These are phyloP conservation scores for Aspergillus terreus DNA, from an alignment of 2,329 filamentous ascomycete genomes.

Conservation along the genomic window DNA sequence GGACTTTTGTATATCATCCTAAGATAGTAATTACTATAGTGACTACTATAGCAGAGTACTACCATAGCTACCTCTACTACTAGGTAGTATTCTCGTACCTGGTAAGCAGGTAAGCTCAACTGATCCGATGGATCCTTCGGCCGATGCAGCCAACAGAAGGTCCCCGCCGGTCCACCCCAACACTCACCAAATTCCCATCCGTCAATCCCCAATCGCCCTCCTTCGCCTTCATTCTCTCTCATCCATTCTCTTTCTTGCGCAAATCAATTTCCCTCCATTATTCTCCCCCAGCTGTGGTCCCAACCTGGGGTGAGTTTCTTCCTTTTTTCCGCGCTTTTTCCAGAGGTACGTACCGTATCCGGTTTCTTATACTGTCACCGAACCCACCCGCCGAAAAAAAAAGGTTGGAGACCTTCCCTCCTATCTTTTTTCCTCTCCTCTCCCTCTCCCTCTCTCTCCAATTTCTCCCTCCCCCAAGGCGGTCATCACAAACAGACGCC, in stretches of 20 bases:
- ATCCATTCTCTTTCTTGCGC: conserved; percentile 2
- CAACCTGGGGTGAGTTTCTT: conserved; percentile 2
- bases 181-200: conserved; percentile 1
- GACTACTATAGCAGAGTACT: too few relatives aligned
- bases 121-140: neutral
- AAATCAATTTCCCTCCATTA: neutral
- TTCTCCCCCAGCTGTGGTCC: neutral
- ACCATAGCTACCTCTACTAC: too few relatives aligned
- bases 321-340: neutral
- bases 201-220: conserved; percentile 6
- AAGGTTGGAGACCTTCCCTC: neutral
- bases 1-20: too few relatives aligned
- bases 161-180: neutral
- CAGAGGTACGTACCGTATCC: neutral
- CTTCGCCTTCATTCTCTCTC: conserved; percentile 7
- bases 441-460: neutral
- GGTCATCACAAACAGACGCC: neutral
- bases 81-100: too few relatives aligned
- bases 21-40: too few relatives aligned
- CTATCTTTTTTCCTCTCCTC: neutral
- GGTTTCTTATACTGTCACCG: too few relatives aligned
- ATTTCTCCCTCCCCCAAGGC: neutral
- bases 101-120: neutral
- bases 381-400: too few relatives aligned
- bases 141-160: neutral